phyloP scores from a whole-genome alignment of 2,329 filamentous ascomycete species.

The Aspergillus sp. region DNA sequence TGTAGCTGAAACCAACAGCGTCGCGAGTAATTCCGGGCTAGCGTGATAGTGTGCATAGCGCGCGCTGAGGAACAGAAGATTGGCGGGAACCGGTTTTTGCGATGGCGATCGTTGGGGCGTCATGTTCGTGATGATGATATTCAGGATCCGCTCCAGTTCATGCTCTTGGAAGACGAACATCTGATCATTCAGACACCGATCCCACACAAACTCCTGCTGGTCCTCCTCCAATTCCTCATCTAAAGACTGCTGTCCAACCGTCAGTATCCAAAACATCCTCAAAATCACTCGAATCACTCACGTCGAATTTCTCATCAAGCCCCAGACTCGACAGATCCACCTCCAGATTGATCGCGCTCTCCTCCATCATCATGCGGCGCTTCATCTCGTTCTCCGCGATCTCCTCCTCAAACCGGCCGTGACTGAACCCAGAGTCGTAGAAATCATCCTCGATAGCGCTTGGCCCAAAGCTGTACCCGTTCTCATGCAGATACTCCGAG shows the following conservation, averaged over 20 bases:
- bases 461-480: slow-evolving; percentile 68
- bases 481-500: slow-evolving; percentile 90
- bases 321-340: slow-evolving; percentile 94
- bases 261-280: neutral
- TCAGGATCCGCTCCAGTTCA: slow-evolving; percentile 85
- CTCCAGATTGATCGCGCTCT: slow-evolving; percentile 93
- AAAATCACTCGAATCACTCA: slow-evolving; percentile 39
- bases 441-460: slow-evolving; percentile 68
- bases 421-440: slow-evolving; percentile 85
- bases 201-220: slow-evolving; percentile 93
- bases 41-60: slow-evolving; percentile 97
- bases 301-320: slow-evolving; percentile 92
- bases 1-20: slow-evolving; percentile 80
- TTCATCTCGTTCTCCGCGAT: slow-evolving; percentile 96
- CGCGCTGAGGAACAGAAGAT: slow-evolving; percentile 93
- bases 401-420: slow-evolving; percentile 94
- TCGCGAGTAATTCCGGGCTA: slow-evolving; percentile 76
- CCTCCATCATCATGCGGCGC: slow-evolving; percentile 93
- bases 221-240: slow-evolving; percentile 89
- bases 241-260: slow-evolving; percentile 41
- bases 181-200: slow-evolving; percentile 88
- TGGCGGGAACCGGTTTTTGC: slow-evolving; percentile 97
- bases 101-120: slow-evolving; percentile 89
- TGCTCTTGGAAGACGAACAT: slow-evolving; percentile 99
- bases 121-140: slow-evolving; percentile 98